phyloP scores from a whole-genome alignment of 768 basidiomycete genomes.

The Pisolithus orientalis region DNA sequence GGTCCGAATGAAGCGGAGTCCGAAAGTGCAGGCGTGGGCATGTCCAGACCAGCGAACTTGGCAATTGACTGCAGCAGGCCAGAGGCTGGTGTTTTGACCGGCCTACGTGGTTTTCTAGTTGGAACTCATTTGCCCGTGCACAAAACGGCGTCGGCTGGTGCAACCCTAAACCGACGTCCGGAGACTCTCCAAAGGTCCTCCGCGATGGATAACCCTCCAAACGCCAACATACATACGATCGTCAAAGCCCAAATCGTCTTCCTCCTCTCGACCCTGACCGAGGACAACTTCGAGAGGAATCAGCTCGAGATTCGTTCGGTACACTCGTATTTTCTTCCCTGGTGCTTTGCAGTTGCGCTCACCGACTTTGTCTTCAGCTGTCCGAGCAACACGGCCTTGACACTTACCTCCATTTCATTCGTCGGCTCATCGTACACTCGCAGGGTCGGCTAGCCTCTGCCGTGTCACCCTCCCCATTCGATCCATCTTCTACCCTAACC shows the following conservation, averaged over 20 bases:
- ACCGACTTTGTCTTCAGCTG: conserved; percentile 48
- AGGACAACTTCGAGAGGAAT: conserved; percentile 95
- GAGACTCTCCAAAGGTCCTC: conserved; percentile 72
- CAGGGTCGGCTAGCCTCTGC: conserved; percentile 61
- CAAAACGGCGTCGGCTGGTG: conserved; percentile 70
- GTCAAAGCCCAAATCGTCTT: conserved; percentile 98
- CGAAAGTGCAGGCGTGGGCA: too few species aligned
- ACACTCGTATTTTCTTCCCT: conserved; percentile 29
- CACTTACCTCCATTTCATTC: conserved; percentile 96
- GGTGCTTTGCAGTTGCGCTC: conserved; percentile 6
- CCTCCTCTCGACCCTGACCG: conserved; percentile 89
- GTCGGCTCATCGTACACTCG: conserved; percentile 88
- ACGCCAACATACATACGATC: conserved; percentile 83
- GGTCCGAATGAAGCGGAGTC: not conserved
- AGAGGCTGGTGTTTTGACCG: conserved; percentile 27
- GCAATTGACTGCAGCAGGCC: conserved; percentile 9
- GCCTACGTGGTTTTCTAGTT: conserved; percentile 31
- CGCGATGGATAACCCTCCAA: conserved; percentile 83
- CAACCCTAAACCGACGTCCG: conserved; percentile 63
- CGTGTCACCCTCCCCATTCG: conserved; percentile 57
- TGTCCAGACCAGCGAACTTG: conserved; percentile 6
- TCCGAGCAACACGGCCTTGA: conserved; percentile 96
- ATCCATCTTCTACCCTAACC: conserved; percentile 70
- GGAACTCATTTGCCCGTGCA: conserved; percentile 20
- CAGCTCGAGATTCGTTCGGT: conserved; percentile 93